Conservation (phyloP, 345 rosid genomes). For the Euphorbia tirucalli region DNA sequence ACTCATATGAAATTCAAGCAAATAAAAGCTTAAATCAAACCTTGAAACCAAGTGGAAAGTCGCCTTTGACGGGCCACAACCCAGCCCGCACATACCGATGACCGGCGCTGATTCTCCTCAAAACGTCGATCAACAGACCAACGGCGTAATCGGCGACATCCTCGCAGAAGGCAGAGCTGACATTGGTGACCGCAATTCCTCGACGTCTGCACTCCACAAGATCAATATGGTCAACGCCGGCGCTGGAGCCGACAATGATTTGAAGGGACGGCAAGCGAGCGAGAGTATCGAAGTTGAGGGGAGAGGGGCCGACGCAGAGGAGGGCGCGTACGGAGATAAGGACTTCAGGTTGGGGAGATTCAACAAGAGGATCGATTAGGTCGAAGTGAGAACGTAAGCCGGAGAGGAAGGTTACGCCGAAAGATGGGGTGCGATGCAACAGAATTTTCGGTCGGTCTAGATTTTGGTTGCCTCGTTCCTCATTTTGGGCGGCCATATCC, state of each 20-base stretch:
- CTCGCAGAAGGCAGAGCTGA: not conserved
- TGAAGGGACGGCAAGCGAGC: not conserved
- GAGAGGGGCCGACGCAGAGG: not conserved
- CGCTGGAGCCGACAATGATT: not conserved
- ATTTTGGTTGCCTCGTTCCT: not conserved
- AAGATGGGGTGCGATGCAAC: not conserved
- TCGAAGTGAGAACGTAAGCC: not conserved
- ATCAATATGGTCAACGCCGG: conserved; percentile 7
- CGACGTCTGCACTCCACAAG: not conserved
- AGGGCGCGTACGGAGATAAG: not conserved
- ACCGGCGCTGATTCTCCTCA: conserved; percentile 7
- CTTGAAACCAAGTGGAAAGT: conserved; percentile 26
- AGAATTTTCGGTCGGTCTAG: not conserved
- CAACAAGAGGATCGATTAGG: not conserved
- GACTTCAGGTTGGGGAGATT: not conserved
- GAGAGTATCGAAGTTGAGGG: not conserved
- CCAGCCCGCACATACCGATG: conserved; percentile 12
- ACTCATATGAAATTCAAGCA: not conserved
- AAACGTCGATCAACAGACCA: not conserved
- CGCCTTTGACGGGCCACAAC: conserved; percentile 20
- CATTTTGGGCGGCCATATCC: conserved; percentile 2
- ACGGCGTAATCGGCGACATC: not conserved
- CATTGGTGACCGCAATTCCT: not conserved
- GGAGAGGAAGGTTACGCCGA: not conserved
- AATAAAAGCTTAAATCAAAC: not conserved